These are phyloP conservation scores for Fraxinus sp. DNA, from an alignment of 305 asterid species.

Conservation along the genomic window DNA sequence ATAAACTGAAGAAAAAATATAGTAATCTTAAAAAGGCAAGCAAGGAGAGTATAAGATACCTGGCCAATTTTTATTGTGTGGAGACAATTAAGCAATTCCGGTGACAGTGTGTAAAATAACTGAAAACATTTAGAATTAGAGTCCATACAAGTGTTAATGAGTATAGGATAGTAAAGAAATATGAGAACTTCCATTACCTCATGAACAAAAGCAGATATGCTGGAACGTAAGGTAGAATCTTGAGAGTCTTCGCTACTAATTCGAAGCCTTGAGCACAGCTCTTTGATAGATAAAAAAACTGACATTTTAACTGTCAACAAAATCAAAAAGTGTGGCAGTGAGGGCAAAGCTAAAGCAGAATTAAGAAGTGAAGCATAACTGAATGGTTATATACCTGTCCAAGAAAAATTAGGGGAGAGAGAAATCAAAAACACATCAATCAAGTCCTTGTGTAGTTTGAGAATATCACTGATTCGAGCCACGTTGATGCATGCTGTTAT, in stretches of 20 bases:
- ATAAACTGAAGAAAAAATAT: not conserved
- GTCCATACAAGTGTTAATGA: constrained; percentile 10
- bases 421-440: constrained; percentile 53
- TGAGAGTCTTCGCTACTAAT: constrained; percentile 26
- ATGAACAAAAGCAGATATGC: constrained; percentile 40
- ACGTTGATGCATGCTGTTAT: constrained; percentile 70
- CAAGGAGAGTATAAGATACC: constrained; percentile 42
- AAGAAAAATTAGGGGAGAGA: constrained; percentile 68
- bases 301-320: constrained; percentile 66
- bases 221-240: constrained; percentile 38
- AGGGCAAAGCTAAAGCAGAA: constrained; percentile 20
- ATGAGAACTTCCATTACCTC: constrained; percentile 52
- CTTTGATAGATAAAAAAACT: constrained; percentile 66
- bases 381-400: constrained; percentile 61
- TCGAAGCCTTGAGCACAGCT: constrained; percentile 65
- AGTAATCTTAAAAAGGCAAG: constrained; percentile 8
- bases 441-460: constrained; percentile 62
- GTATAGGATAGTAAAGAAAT: constrained; percentile 13
- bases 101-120: constrained; percentile 58
- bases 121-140: constrained; percentile 43
- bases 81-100: constrained; percentile 67
- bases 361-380: constrained; percentile 4
- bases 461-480: constrained; percentile 63
- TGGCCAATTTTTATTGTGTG: constrained; percentile 76
- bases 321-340: constrained; percentile 13